phyloP scores from a whole-genome alignment of 2,329 filamentous ascomycete genomes.

The Aspergillus sp. region DNA sequence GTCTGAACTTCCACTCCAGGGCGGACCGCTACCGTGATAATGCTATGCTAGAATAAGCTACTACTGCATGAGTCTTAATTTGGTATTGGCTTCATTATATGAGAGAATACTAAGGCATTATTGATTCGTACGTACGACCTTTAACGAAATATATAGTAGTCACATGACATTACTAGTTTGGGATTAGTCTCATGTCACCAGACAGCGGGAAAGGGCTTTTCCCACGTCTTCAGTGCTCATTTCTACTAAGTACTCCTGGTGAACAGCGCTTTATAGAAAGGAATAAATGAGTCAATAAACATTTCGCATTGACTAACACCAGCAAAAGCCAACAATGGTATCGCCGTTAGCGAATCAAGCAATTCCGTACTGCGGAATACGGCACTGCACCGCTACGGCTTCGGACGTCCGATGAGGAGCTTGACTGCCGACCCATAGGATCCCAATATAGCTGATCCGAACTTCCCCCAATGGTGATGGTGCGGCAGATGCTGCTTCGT shows the following conservation, averaged over 20 bases:
- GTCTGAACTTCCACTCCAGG: constrained; percentile 4
- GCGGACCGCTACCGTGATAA: too few species aligned
- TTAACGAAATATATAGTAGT: too few species aligned
- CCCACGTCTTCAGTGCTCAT: neutral
- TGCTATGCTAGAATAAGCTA: too few species aligned
- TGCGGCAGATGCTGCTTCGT: neutral
- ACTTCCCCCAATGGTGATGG: too few species aligned
- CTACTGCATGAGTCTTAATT: too few species aligned
- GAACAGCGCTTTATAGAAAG: too few species aligned
- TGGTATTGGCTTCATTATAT: too few species aligned
- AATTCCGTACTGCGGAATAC: constrained; percentile 1
- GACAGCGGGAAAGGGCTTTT: neutral
- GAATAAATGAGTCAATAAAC: too few species aligned
- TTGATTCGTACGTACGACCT: too few species aligned
- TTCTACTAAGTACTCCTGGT: too few species aligned
- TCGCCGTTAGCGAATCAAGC: neutral
- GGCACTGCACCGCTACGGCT: neutral
- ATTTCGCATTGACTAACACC: neutral
- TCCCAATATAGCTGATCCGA: neutral
- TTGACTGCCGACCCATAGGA: neutral
- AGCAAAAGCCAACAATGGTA: neutral
- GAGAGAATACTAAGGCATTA: too few species aligned
- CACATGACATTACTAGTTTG: too few species aligned
- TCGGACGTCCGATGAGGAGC: constrained; percentile 1
- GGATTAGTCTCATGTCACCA: neutral